A percentile compares a stretch with the other conserved stretches of the same genome.
phyloP scores from a whole-genome alignment of 768 basidiomycete species.

The Rhizopogon salebrosus region DNA sequence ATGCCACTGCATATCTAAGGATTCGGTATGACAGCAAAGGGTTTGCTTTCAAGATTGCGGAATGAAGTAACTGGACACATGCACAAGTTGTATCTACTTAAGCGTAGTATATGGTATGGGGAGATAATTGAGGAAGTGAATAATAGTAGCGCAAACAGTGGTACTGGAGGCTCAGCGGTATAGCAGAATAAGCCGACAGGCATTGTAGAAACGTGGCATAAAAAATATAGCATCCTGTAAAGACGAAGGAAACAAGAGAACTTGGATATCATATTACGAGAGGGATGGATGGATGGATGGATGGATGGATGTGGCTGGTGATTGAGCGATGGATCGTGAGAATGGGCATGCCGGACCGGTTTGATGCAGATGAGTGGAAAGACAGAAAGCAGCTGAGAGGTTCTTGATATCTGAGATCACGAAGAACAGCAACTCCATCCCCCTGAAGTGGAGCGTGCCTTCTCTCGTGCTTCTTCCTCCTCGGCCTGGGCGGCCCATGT shows the following conservation, averaged over 20 bases:
- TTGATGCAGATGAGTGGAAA: conserved; percentile 12
- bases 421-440: conserved; percentile 68
- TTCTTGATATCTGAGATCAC: conserved; percentile 17
- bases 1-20: too few relatives aligned
- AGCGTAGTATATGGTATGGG: conserved; percentile 34
- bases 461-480: conserved; percentile 66
- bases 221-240: conserved; percentile 21
- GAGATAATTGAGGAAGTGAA: conserved; percentile 33
- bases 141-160: conserved; percentile 19
- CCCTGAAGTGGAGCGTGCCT: conserved; percentile 40
- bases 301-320: conserved; percentile 1
- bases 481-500: conserved; percentile 78
- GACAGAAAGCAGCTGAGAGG: conserved; percentile 7
- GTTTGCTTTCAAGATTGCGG: conserved; percentile 6
- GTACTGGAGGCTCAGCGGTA: conserved; percentile 13
- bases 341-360: conserved; percentile 8
- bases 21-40: neutral
- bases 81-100: conserved; percentile 32
- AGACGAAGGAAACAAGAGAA: conserved; percentile 9
- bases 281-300: too few relatives aligned
- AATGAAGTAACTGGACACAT: conserved; percentile 27
- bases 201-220: conserved; percentile 21
- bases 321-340: conserved; percentile 12
- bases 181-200: conserved; percentile 16
- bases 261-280: conserved; percentile 1